Conservation (phyloP, 202 grass and related monocot genomes). For the Eragrostis tef region DNA sequence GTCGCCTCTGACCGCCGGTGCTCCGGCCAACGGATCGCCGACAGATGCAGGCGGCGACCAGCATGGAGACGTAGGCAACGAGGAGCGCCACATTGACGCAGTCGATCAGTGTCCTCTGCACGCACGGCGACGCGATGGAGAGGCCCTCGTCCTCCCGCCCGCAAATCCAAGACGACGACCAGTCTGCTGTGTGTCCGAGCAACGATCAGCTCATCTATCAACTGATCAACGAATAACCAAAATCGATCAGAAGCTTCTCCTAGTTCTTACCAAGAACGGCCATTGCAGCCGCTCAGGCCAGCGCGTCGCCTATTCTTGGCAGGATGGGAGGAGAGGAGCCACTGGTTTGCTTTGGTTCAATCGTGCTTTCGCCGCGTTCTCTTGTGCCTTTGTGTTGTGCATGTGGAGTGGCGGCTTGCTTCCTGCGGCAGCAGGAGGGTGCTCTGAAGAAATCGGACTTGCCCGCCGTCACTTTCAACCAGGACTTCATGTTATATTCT, state of each 20-base stretch:
- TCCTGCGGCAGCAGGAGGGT: background rate
- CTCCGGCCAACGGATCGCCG: conserved; percentile 12
- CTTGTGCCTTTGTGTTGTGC: background rate
- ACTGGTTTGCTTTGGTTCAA: background rate
- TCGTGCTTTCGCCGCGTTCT: background rate
- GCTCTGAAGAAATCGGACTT: conserved; percentile 3
- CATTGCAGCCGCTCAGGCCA: conserved; percentile 24
- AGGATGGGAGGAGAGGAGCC: background rate
- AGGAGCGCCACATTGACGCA: conserved; percentile 56
- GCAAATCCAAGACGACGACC: conserved; percentile 52
- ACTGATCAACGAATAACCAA: background rate
- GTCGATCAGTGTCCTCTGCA: conserved; percentile 71
- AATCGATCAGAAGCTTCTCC: background rate
- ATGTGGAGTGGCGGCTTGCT: background rate
- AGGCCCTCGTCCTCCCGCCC: conserved; percentile 31
- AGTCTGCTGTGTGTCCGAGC: conserved; percentile 44
- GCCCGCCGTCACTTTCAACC: background rate
- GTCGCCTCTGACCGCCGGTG: background rate
- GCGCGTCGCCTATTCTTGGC: conserved; percentile 36
- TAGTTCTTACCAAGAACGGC: conserved; percentile 45
- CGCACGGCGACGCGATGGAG: conserved; percentile 58
- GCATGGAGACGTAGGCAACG: conserved; percentile 43
- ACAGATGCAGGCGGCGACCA: conserved; percentile 41
- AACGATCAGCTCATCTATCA: conserved; percentile 19
- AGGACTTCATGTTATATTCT: background rate